Percentiles rank a stretch among this genome's conserved stretches.
Conservation (phyloP, 805 yeast genomes). For the Zygoascus bituminiphila region DNA sequence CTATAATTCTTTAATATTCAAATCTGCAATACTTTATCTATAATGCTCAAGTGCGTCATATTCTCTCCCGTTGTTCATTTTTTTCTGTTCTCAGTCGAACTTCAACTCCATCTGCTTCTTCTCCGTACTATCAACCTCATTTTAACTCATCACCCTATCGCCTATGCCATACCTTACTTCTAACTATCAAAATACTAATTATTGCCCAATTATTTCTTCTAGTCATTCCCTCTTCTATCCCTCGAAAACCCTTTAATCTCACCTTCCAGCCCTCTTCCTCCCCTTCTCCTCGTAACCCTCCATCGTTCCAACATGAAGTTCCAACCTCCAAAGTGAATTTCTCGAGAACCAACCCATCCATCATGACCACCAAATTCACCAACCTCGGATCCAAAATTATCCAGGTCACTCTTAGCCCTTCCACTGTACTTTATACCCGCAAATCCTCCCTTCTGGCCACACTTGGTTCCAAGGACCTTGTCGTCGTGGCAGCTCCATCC, state of each 20-base stretch:
- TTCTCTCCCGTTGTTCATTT: too few species aligned
- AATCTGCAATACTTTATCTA: too few species aligned
- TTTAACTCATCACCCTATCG: too few species aligned
- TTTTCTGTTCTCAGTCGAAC: too few species aligned
- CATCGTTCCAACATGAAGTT: background rate
- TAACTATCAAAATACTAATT: background rate
- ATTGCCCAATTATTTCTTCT: background rate
- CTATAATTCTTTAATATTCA: too few species aligned
- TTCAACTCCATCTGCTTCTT: too few species aligned
- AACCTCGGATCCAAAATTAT: conserved; percentile 20
- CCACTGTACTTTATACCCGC: conserved; percentile 32
- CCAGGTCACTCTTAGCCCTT: conserved; percentile 36
- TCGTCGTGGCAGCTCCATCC: background rate
- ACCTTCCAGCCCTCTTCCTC: background rate
- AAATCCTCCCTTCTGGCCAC: conserved; percentile 37
- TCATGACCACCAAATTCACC: background rate
- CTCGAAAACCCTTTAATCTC: background rate
- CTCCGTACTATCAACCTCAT: too few species aligned
- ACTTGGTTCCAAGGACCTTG: background rate
- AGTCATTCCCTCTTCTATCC: background rate
- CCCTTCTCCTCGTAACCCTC: background rate
- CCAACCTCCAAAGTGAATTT: background rate
- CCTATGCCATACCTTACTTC: too few species aligned
- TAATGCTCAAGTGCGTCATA: too few species aligned
- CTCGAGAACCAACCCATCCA: background rate